phyloP scores from a whole-genome alignment of 192 early-diverging fungal genomes.

The Backusella westeae region DNA sequence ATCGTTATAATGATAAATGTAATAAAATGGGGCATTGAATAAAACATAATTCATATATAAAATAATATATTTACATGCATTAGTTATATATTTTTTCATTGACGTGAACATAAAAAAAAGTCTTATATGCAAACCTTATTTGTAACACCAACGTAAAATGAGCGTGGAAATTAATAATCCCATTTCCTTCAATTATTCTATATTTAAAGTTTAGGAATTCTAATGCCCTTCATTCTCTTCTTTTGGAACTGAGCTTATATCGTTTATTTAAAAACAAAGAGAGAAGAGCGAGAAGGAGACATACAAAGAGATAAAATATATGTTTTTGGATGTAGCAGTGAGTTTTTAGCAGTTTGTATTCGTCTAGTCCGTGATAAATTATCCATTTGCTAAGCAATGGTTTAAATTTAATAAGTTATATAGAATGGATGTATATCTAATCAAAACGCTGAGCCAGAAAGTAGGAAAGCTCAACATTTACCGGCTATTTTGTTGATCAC shows the following conservation, averaged over 20 bases:
- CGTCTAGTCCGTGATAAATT: not conserved
- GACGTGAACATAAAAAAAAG: not conserved
- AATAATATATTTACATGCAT: not conserved
- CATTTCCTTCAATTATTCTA: not conserved
- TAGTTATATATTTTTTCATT: not conserved
- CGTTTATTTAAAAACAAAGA: not conserved
- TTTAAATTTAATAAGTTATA: not conserved
- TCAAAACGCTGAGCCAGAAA: not conserved
- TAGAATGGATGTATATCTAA: not conserved
- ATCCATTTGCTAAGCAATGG: not conserved
- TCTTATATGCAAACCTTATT: conserved; percentile 2
- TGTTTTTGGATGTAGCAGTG: not conserved
- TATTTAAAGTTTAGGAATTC: not conserved
- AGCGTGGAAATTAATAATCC: not conserved
- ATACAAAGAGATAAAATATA: not conserved
- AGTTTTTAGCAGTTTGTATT: not conserved
- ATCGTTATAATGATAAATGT: not conserved
- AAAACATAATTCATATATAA: not conserved
- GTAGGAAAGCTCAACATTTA: not conserved
- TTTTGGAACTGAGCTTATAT: not conserved
- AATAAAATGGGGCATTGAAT: not conserved
- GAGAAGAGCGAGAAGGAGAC: not conserved
- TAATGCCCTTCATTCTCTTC: not conserved
- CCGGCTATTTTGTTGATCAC: not conserved
- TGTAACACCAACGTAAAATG: conserved; percentile 1